phyloP scores from a whole-genome alignment of 2,329 filamentous ascomycete species.

The Periconia digitata region DNA sequence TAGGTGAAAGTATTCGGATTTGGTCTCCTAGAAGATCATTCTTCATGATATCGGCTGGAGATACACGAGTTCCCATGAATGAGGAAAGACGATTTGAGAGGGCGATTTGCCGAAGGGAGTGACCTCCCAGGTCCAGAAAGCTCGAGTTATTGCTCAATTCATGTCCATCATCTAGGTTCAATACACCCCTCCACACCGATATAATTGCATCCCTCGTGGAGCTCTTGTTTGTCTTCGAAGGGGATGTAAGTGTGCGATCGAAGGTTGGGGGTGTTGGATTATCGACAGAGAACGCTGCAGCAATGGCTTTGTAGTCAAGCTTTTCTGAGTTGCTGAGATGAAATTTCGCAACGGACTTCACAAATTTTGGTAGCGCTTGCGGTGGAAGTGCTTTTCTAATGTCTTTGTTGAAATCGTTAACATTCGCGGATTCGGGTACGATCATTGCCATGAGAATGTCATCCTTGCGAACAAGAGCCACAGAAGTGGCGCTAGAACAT shows the following conservation, averaged over 20 bases:
- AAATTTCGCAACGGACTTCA: slow-evolving; percentile 26
- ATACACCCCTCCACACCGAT: slow-evolving; percentile 3
- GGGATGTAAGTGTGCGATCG: neutral
- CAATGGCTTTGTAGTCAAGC: slow-evolving; percentile 35
- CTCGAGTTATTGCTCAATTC: slow-evolving; percentile 12
- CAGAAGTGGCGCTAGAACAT: slow-evolving; percentile 6
- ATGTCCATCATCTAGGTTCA: slow-evolving; percentile 1
- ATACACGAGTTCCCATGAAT: neutral
- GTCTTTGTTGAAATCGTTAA: slow-evolving; percentile 3
- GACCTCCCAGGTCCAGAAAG: slow-evolving; percentile 30
- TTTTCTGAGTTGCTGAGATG: slow-evolving; percentile 37
- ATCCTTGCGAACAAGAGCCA: slow-evolving; percentile 24
- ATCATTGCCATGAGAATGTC: slow-evolving; percentile 32
- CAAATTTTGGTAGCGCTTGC: slow-evolving; percentile 28
- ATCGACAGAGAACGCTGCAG: no score
- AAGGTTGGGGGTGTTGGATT: no score
- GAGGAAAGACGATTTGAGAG: slow-evolving; percentile 12
- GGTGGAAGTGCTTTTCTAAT: slow-evolving; percentile 7
- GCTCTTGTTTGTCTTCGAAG: no score
- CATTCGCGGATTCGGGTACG: slow-evolving; percentile 18
- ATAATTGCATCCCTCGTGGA: slow-evolving; percentile 1
- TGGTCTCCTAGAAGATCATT: no score
- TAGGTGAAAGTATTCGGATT: no score
- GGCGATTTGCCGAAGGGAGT: slow-evolving; percentile 27
- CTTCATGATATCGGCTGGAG: no score